Evolutionary conservation across 2,329 filamentous ascomycete species (phyloP).

Genomic region (Fusarium sp.): DNA sequence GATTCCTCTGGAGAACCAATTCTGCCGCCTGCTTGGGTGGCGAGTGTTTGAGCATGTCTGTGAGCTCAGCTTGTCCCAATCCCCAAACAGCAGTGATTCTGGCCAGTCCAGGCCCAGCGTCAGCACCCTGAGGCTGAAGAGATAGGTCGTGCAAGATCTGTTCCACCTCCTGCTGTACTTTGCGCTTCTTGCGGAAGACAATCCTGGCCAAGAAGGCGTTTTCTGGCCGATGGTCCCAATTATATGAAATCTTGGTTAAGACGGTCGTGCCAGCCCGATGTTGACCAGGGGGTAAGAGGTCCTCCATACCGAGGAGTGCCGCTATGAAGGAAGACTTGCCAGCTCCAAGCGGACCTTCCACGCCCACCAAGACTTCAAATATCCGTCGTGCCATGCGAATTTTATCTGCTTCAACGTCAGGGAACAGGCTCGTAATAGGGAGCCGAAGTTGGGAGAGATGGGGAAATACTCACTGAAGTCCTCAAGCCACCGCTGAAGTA

Average conservation of each 20-base stretch:
- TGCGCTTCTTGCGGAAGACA: too few species aligned
- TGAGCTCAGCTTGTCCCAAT: too few species aligned
- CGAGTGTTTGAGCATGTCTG: too few species aligned
- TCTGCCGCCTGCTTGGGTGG: too few species aligned
- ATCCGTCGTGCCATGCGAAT: background rate
- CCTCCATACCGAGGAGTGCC: constrained; percentile 14
- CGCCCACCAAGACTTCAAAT: constrained; percentile 18
- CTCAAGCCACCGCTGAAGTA: constrained; percentile 14
- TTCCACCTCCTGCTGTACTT: too few species aligned
- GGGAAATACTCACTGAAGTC: constrained; percentile 2
- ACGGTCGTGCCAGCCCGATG: constrained; percentile 50
- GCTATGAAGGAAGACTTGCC: constrained; percentile 33
- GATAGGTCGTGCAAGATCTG: too few species aligned
- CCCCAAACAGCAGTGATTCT: too few species aligned
- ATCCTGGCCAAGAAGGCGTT: too few species aligned
- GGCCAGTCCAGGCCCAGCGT: too few species aligned
- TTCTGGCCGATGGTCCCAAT: constrained; percentile 20
- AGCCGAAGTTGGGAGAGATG: background rate
- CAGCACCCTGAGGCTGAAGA: too few species aligned
- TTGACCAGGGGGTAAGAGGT: constrained; percentile 52
- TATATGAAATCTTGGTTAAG: constrained; percentile 47
- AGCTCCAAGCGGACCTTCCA: constrained; percentile 36
- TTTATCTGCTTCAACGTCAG: background rate
- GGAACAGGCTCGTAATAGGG: fast-evolving
- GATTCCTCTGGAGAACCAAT: too few species aligned